Percentiles rank a stretch among this genome's conserved stretches.
These are phyloP conservation scores for Diospyros kaki DNA, from an alignment of 148 eudicot species.

Conservation along the genomic window DNA sequence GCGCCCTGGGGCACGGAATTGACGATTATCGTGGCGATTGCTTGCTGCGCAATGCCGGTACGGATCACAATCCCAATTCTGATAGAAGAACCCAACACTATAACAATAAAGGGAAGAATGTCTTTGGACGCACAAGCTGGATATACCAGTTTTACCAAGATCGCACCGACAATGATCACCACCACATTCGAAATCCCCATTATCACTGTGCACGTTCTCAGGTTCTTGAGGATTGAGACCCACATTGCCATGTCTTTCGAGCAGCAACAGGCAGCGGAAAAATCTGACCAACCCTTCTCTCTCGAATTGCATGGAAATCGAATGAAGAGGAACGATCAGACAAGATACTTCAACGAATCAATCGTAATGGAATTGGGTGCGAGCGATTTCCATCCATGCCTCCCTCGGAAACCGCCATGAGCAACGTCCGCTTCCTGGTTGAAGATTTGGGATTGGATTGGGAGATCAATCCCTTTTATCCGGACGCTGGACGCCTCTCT, in stretches of 20 bases:
- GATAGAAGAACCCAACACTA: constrained; percentile 24
- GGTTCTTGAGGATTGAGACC: constrained; percentile 27
- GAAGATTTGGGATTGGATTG: too few relatives aligned
- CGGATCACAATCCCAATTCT: constrained; percentile 46
- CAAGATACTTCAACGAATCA: background rate
- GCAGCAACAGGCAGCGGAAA: background rate
- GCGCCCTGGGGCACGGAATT: constrained; percentile 17
- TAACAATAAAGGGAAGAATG: constrained; percentile 21
- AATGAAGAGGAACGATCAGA: background rate
- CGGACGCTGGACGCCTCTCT: too few relatives aligned
- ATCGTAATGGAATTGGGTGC: too few relatives aligned
- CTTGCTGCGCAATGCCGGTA: constrained; percentile 45
- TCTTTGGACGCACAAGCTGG: constrained; percentile 24
- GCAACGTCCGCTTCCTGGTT: too few relatives aligned
- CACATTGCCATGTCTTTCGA: constrained; percentile 11
- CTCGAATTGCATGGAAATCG: background rate
- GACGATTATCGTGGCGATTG: constrained; percentile 45
- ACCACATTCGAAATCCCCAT: constrained; percentile 36
- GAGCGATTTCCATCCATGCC: too few relatives aligned
- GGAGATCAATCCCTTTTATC: too few relatives aligned
- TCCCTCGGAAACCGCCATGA: too few relatives aligned
- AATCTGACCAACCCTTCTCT: background rate
- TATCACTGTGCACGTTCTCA: constrained; percentile 41
- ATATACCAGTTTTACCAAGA: constrained; percentile 18
- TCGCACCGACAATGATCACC: constrained; percentile 24